These are phyloP conservation scores for Cryptococcus deneoformans DNA, from an alignment of 1,284 basidiomycete genomes.

Conservation along the genomic window DNA sequence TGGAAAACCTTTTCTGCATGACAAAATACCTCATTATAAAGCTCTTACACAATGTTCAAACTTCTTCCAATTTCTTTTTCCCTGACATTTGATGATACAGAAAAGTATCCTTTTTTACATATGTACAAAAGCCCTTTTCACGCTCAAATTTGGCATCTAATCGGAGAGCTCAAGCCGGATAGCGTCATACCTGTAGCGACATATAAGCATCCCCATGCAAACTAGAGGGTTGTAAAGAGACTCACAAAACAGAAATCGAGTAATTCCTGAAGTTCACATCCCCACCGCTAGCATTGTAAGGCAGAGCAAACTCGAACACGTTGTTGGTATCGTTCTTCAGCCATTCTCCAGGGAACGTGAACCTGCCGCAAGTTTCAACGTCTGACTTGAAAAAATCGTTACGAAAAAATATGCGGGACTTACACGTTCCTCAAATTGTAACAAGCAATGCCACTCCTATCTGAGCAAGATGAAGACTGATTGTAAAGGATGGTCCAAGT, in stretches of 20 bases:
- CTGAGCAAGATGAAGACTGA: constrained; percentile 15
- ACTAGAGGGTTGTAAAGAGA: neutral
- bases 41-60: no score
- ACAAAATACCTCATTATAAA: no score
- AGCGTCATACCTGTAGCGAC: constrained; percentile 2
- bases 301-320: constrained; percentile 17
- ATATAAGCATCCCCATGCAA: neutral
- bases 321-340: constrained; percentile 15
- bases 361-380: neutral
- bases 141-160: neutral
- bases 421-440: constrained; percentile 15
- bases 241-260: constrained; percentile 10
- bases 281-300: constrained; percentile 15
- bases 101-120: no score
- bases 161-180: constrained; percentile 1
- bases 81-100: no score
- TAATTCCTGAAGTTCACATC: constrained; percentile 13
- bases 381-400: neutral
- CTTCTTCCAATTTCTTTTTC: no score
- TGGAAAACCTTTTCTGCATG: no score
- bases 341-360: constrained; percentile 16
- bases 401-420: neutral
- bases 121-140: no score
- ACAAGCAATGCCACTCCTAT: constrained; percentile 19
- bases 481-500: constrained; percentile 19